Conservation (phyloP, 2,329 filamentous ascomycete genomes). For the Phyllosticta ampelicida region DNA sequence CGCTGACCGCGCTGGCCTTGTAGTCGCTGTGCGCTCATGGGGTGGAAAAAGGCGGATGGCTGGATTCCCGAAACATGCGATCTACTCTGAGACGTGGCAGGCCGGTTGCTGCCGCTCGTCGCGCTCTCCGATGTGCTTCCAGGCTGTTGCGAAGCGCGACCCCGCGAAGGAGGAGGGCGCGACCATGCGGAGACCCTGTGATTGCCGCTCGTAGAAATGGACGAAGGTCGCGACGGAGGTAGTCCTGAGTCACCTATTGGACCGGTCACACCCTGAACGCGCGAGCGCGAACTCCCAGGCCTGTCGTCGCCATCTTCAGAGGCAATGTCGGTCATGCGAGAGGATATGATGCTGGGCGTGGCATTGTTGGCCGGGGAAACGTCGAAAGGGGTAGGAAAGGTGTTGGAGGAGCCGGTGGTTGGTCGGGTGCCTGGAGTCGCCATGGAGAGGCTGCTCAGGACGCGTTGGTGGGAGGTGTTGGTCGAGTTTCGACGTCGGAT, state of each 20-base stretch:
- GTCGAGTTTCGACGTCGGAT: neutral
- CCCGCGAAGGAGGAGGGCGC: slow-evolving; percentile 47
- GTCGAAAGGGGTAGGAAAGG: slow-evolving; percentile 15
- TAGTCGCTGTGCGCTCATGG: slow-evolving; percentile 91
- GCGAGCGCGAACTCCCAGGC: slow-evolving; percentile 14
- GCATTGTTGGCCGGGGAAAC: slow-evolving; percentile 7
- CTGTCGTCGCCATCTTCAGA: slow-evolving; percentile 41
- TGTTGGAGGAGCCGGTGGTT: slow-evolving; percentile 11
- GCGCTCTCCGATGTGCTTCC: slow-evolving; percentile 11
- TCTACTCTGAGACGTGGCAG: slow-evolving; percentile 58
- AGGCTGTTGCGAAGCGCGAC: slow-evolving; percentile 26
- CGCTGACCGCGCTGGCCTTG: slow-evolving; percentile 72
- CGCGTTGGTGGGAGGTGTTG: neutral
- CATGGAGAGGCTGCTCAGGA: slow-evolving; percentile 15
- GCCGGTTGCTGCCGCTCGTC: slow-evolving; percentile 26
- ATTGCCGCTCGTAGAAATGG: slow-evolving; percentile 28
- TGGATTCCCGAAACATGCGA: slow-evolving; percentile 86
- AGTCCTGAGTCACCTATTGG: slow-evolving; percentile 38
- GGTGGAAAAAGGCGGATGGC: slow-evolving; percentile 85
- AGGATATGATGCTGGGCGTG: slow-evolving; percentile 15
- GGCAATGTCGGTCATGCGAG: slow-evolving; percentile 49
- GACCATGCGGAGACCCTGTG: slow-evolving; percentile 45
- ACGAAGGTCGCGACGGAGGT: slow-evolving; percentile 37
- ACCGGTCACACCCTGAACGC: slow-evolving; percentile 31
- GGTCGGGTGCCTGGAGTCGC: slow-evolving; percentile 24